Base-by-base conservation (phyloP, 225 moss, liverwort and hornwort species). In the Antitrichia curtipendula region DNA sequence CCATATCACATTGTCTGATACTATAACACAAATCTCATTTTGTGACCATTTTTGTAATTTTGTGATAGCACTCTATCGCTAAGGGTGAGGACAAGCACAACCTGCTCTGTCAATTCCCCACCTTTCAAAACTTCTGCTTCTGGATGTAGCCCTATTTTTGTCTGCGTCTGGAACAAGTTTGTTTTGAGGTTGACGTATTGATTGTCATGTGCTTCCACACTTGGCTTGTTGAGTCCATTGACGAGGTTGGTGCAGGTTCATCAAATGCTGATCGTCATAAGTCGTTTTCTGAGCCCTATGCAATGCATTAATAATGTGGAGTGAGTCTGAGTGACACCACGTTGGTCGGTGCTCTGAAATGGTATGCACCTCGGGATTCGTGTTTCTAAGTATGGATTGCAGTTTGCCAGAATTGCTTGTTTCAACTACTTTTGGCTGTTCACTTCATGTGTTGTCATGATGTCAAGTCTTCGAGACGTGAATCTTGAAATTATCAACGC, bases 31-130 rank as follows among this genome's bases (percentile, higher is more conserved):
- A 62, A 57, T 21, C 78, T 77, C 36, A 31, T 90, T 43, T 61
- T 76, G 63, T 87, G 76, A 81, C 66, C 80, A 88, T 89, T 91
- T 65, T 85, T 90, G 90, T 85, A 88, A 86, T 82, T 62, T 89
- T 89, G 85, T 83, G 87, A 74, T 77, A 77, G 77, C 70, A 50
- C 77, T 56, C 81, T 75, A 77, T 85, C 78, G 69, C 49, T 62
- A 31, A 72, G 70, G 82, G 71, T 82, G 50, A 77, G 72, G 87
- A 71, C 78, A 81, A 82, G 82, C 87, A 52, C 60, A 53, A 70
- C 57, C 38, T 75, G 81, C 87, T 84, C 32, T 87, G 81, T 84
- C 81, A 49, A 40, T 25, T 50, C 54, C 14, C 76, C 50, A 81
- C 81, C 77, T 75, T 86, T 85, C 64, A 52, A 41, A 69, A 40